Percentiles rank a stretch among this genome's conserved stretches.
Evolutionary conservation across 2,329 filamentous ascomycete species (phyloP).

Genomic region (Botryotinia globosa): DNA sequence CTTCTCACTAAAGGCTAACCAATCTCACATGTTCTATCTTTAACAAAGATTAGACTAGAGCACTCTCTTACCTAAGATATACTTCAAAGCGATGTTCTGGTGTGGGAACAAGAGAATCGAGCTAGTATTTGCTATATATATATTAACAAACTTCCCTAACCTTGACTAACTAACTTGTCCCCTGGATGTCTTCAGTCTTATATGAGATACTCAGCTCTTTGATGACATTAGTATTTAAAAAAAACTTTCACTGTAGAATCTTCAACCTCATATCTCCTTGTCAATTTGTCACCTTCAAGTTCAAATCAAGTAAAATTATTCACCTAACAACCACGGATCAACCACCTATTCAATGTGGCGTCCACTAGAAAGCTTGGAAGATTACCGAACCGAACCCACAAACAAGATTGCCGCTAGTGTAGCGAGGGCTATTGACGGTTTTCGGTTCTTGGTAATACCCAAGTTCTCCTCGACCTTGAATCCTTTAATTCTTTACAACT

Average conservation of each 20-base stretch:
- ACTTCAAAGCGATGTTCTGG: rapidly evolving
- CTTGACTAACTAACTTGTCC: too few relatives aligned
- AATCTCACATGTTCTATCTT: background rate
- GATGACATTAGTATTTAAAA: too few relatives aligned
- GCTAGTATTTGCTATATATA: too few relatives aligned
- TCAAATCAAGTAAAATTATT: background rate
- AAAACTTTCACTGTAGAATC: too few relatives aligned
- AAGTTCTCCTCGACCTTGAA: background rate
- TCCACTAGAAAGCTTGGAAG: background rate
- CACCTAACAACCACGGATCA: background rate
- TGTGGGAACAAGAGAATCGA: rapidly evolving
- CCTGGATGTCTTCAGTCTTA: background rate
- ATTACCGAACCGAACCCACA: background rate
- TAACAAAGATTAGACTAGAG: background rate
- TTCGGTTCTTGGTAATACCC: background rate
- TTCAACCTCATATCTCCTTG: background rate
- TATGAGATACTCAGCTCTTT: rapidly evolving
- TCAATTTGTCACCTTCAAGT: background rate
- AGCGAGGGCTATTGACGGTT: background rate
- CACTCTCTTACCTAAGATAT: background rate
- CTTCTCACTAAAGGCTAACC: background rate
- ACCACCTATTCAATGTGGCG: background rate
- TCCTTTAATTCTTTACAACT: background rate
- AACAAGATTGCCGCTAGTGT: too few relatives aligned
- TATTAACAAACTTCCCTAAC: background rate